phyloP scores from a whole-genome alignment of 306 rosid species.

The Glycine latifolia region DNA sequence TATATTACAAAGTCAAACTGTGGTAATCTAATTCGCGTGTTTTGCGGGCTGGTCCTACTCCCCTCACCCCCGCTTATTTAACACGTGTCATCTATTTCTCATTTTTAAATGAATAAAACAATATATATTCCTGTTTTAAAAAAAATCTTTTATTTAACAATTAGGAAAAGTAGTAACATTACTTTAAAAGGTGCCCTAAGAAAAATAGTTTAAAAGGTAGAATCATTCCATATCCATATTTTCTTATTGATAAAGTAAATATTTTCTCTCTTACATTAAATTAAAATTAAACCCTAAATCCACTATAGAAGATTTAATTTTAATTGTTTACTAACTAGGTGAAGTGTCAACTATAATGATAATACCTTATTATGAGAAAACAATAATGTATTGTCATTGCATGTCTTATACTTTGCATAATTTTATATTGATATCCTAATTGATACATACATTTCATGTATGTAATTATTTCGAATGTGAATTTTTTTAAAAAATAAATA shows the following conservation, averaged over 20 bases:
- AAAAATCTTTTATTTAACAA: background rate
- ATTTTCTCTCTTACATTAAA: background rate
- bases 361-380: background rate
- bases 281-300: background rate
- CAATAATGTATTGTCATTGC: background rate
- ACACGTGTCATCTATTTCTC: background rate
- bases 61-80: background rate
- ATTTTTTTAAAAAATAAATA: too few relatives aligned
- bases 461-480: too few relatives aligned
- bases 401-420: background rate
- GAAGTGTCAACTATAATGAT: background rate
- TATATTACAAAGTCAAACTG: background rate
- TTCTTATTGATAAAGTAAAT: background rate
- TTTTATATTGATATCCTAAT: background rate
- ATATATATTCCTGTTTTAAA: too few relatives aligned
- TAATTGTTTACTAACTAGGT: background rate
- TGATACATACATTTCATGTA: too few relatives aligned
- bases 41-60: too few relatives aligned
- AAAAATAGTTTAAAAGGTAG: background rate
- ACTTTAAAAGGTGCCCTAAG: background rate
- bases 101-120: background rate
- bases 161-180: background rate
- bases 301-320: background rate
- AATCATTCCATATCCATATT: background rate
- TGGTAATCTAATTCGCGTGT: conserved; percentile 23